phyloP scores from a whole-genome alignment of 179 eudicot species.

The Patellifolia procumbens region DNA sequence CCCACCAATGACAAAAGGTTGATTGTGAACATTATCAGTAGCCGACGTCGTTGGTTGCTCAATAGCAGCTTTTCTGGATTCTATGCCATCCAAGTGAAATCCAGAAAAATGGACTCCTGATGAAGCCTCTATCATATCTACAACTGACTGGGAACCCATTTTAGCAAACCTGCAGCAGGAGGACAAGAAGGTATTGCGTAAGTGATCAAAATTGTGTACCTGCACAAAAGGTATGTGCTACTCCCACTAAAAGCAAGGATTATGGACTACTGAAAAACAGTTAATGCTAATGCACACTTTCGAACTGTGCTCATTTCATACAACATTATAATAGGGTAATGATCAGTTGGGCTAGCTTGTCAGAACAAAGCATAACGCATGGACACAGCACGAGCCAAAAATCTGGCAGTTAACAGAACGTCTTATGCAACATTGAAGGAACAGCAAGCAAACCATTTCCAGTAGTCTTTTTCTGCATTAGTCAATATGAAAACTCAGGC shows the following conservation, averaged over 20 bases:
- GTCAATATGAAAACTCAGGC: background rate
- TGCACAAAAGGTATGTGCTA: background rate
- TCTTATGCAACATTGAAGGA: background rate
- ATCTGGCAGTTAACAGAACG: background rate
- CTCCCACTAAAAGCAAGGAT: background rate
- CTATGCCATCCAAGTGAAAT: slow-evolving; percentile 71
- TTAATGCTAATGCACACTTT: background rate
- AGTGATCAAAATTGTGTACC: background rate
- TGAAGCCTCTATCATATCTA: slow-evolving; percentile 76
- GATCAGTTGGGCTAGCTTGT: background rate
- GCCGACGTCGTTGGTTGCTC: slow-evolving; percentile 64
- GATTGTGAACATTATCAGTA: slow-evolving; percentile 57
- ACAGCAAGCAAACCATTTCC: background rate
- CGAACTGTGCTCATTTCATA: background rate
- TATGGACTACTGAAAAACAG: background rate
- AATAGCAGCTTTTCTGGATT: slow-evolving; percentile 44
- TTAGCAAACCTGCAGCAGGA: slow-evolving; percentile 21
- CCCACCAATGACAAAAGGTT: slow-evolving; percentile 93
- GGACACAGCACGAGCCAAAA: background rate
- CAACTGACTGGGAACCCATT: slow-evolving; percentile 85
- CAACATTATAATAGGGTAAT: background rate
- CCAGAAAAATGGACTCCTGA: slow-evolving; percentile 95
- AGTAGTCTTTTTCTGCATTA: background rate
- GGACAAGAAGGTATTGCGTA: background rate
- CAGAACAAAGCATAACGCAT: background rate